These are phyloP conservation scores for Pichia paraexigua DNA, from an alignment of 805 yeast genomes.

Conservation along the genomic window DNA sequence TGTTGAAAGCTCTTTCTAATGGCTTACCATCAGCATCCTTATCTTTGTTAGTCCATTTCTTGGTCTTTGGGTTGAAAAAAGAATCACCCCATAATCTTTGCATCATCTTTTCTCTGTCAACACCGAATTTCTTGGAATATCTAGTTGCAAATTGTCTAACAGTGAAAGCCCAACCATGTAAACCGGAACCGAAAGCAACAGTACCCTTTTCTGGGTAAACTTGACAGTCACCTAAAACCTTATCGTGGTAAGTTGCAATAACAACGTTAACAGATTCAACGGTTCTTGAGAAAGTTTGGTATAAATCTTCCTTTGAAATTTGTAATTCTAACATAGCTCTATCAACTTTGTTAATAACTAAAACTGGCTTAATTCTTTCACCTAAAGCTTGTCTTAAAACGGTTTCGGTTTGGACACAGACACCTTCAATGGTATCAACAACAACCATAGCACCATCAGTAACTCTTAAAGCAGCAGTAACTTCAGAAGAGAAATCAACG, in stretches of 20 bases:
- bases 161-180: constrained; percentile 99
- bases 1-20: constrained; percentile 98
- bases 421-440: constrained; percentile 99
- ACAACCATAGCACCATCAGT: constrained; percentile 99
- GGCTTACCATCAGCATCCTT: constrained; percentile 92
- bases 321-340: constrained; percentile 99
- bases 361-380: constrained; percentile 99
- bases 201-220: constrained; percentile 99
- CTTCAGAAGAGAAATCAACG: constrained; percentile 99
- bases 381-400: constrained; percentile 98
- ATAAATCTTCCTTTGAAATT: constrained; percentile 97
- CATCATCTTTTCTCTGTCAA: constrained; percentile 96
- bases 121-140: constrained; percentile 99
- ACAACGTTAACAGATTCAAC: constrained; percentile 99
- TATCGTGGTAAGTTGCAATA: constrained; percentile 90
- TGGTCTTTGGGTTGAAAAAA: constrained; percentile 99
- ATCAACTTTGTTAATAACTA: constrained; percentile 97
- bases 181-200: constrained; percentile 99
- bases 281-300: constrained; percentile 97
- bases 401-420: constrained; percentile 99
- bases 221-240: constrained; percentile 89
- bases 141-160: constrained; percentile 97
- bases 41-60: constrained; percentile 97
- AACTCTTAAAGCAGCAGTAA: constrained; percentile 99
- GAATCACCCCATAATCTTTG: constrained; percentile 99